Percentiles rank a stretch among this genome's conserved stretches.
Conservation (phyloP, 2,329 filamentous ascomycete species). For the Fusarium sp. region DNA sequence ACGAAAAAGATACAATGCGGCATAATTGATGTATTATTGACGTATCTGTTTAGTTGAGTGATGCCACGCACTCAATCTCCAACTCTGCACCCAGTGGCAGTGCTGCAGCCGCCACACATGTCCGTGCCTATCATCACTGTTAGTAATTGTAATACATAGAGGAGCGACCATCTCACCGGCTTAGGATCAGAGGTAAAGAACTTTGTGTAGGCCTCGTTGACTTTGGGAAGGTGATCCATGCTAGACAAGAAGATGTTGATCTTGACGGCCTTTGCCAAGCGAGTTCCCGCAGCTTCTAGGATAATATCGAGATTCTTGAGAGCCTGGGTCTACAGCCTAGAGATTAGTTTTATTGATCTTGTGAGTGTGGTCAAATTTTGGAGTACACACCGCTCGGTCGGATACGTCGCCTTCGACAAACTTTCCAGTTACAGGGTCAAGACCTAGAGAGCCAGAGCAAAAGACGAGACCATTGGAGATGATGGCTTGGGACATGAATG, state of each 20-base stretch:
- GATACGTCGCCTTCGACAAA: constrained; percentile 1
- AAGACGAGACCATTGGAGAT: constrained; percentile 32
- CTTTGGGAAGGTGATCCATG: constrained; percentile 73
- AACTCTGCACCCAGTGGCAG: constrained; percentile 78
- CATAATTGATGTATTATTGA: neutral
- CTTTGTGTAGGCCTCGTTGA: constrained; percentile 55
- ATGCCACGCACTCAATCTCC: constrained; percentile 70
- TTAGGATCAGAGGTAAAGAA: neutral
- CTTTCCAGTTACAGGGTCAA: neutral
- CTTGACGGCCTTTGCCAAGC: constrained; percentile 72
- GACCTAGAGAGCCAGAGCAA: constrained; percentile 17
- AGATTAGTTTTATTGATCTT: neutral
- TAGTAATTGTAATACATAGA: neutral
- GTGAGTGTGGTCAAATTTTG: neutral
- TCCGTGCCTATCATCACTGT: constrained; percentile 61
- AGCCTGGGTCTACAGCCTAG: neutral
- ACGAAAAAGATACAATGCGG: neutral
- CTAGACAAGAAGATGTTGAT: constrained; percentile 75
- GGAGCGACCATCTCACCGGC: neutral
- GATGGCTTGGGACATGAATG: constrained; percentile 33
- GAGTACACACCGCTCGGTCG: neutral
- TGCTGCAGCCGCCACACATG: constrained; percentile 80
- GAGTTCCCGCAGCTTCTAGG: constrained; percentile 70
- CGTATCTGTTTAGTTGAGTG: neutral
- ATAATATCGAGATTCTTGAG: constrained; percentile 59